Conservation (phyloP, 805 yeast genomes). For the Wickerhamiella sorbophila region DNA sequence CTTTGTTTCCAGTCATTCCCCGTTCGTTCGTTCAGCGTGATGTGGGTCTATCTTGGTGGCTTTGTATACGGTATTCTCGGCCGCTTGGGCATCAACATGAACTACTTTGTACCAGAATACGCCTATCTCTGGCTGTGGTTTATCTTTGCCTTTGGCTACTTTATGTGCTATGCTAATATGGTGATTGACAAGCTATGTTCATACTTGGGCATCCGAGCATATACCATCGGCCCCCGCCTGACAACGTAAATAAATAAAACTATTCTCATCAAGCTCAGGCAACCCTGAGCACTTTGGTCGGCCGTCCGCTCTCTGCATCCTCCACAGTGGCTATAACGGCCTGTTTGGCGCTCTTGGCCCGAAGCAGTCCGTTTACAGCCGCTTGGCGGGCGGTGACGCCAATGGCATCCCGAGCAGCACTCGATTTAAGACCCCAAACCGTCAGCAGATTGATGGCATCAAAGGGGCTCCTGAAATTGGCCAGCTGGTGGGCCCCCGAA, state of each 20-base stretch:
- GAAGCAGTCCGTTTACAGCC: slow-evolving; percentile 57
- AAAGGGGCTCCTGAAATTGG: slow-evolving; percentile 41
- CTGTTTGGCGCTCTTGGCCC: slow-evolving; percentile 67
- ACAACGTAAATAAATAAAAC: neutral
- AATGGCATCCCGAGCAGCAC: slow-evolving; percentile 45
- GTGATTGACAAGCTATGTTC: slow-evolving; percentile 66
- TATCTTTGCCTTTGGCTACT: slow-evolving; percentile 59
- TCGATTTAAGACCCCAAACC: slow-evolving; percentile 55
- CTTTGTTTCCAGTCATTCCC: slow-evolving; percentile 77
- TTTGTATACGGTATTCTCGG: slow-evolving; percentile 35
- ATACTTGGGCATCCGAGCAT: slow-evolving; percentile 73
- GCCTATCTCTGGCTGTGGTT: slow-evolving; percentile 37
- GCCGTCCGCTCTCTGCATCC: neutral
- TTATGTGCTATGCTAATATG: slow-evolving; percentile 51
- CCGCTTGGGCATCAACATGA: slow-evolving; percentile 29
- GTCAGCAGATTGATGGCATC: slow-evolving; percentile 56
- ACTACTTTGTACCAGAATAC: slow-evolving; percentile 18
- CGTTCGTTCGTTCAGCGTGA: slow-evolving; percentile 49
- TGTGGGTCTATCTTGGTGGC: slow-evolving; percentile 27
- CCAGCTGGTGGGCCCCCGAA: slow-evolving; percentile 47
- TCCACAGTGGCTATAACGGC: slow-evolving; percentile 27
- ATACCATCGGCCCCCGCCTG: slow-evolving; percentile 34
- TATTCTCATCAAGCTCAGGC: too few relatives aligned
- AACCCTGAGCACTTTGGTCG: neutral
- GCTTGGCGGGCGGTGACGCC: slow-evolving; percentile 48